Percentiles rank a stretch among this genome's conserved stretches.
Conservation (phyloP, 192 early-diverging fungal species). For the Anaeromyces robustus region DNA sequence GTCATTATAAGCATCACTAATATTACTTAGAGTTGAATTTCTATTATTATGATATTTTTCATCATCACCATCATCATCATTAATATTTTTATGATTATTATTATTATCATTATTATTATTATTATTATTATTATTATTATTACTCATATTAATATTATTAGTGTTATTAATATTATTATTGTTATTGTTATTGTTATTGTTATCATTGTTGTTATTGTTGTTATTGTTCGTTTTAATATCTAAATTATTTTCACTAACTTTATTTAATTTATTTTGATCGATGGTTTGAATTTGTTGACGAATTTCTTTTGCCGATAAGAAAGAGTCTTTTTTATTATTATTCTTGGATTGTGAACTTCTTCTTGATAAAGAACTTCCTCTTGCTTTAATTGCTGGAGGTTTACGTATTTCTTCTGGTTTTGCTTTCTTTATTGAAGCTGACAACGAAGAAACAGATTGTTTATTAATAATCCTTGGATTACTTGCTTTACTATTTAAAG, state of each 20-base stretch:
- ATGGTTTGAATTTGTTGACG: background rate
- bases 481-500: background rate
- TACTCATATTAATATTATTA: too few relatives aligned
- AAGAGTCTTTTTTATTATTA: background rate
- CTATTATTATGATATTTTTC: background rate
- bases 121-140: too few relatives aligned
- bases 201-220: too few relatives aligned
- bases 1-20: background rate
- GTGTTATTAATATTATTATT: too few relatives aligned
- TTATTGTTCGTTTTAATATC: too few relatives aligned
- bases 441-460: background rate
- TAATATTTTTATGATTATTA: too few relatives aligned
- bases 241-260: too few relatives aligned
- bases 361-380: background rate
- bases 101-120: too few relatives aligned
- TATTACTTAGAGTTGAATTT: too few relatives aligned
- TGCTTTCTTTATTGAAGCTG: background rate
- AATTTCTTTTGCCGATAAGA: background rate
- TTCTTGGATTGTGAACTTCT: background rate
- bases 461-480: background rate
- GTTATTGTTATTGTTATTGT: too few relatives aligned
- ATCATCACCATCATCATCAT: too few relatives aligned
- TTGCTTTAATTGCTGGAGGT: too few relatives aligned
- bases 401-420: background rate
- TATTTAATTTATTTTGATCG: background rate